These are phyloP conservation scores for Sophora flavescens DNA, from an alignment of 306 rosid genomes.

Conservation along the genomic window DNA sequence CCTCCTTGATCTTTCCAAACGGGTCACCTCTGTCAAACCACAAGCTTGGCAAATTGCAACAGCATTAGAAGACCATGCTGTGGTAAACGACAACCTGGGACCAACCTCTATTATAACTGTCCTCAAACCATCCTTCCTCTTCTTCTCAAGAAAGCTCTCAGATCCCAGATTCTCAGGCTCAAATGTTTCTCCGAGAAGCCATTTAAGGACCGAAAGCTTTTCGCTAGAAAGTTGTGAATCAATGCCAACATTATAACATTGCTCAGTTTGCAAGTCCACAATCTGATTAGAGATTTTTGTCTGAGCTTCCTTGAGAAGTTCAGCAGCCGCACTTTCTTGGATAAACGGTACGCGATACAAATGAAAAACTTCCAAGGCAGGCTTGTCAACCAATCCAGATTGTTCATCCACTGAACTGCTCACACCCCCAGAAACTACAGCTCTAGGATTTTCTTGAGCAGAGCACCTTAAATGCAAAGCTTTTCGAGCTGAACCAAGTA, in stretches of 20 bases:
- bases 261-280: conserved; percentile 77
- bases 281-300: conserved; percentile 70
- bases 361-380: conserved; percentile 65
- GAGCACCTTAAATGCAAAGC: conserved; percentile 56
- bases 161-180: conserved; percentile 83
- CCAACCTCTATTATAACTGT: conserved; percentile 82
- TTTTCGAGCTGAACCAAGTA: conserved; percentile 46
- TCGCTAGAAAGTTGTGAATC: conserved; percentile 55
- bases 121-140: conserved; percentile 64
- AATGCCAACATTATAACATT: conserved; percentile 80
- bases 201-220: conserved; percentile 66
- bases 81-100: conserved; percentile 87
- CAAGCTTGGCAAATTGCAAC: conserved; percentile 87
- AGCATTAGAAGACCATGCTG: conserved; percentile 96
- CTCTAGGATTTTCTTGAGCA: conserved; percentile 61
- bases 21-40: conserved; percentile 84
- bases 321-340: conserved; percentile 74
- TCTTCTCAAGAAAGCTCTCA: conserved; percentile 86
- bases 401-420: conserved; percentile 57
- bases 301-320: conserved; percentile 77
- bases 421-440: conserved; percentile 59
- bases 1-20: conserved; percentile 90
- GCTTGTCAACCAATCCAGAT: conserved; percentile 59
- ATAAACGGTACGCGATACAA: conserved; percentile 71
- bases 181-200: conserved; percentile 93